Conservation (phyloP, 768 basidiomycete genomes). For the Leccinum pellstonianum region DNA sequence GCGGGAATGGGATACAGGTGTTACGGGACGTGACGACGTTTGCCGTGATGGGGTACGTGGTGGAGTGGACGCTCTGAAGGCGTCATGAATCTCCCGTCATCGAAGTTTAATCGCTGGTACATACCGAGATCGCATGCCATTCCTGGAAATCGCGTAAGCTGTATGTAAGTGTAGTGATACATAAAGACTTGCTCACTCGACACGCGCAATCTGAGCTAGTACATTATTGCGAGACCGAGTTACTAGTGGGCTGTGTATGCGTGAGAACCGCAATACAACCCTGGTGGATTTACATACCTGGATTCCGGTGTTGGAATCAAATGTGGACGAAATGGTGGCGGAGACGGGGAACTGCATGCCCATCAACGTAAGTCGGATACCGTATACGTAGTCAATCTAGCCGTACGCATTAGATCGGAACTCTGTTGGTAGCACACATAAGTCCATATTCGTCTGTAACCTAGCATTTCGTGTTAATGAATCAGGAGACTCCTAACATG, state of each 20-base stretch:
- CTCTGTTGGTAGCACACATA: constrained; percentile 24
- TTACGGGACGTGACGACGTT: constrained; percentile 14
- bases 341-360: constrained; percentile 17
- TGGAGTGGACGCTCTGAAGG: constrained; percentile 19
- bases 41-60: constrained; percentile 17
- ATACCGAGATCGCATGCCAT: constrained; percentile 14
- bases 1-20: constrained; percentile 12
- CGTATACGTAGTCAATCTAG: not conserved
- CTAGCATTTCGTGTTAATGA: constrained; percentile 3
- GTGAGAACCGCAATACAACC: constrained; percentile 8
- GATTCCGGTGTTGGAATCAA: constrained; percentile 34
- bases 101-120: not conserved
- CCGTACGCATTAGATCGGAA: constrained; percentile 23
- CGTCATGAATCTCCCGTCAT: not conserved
- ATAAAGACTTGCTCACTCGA: constrained; percentile 12
- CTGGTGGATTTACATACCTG: constrained; percentile 19
- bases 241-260: constrained; percentile 21
- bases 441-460: constrained; percentile 8
- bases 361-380: not conserved
- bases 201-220: constrained; percentile 3
- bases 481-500: not conserved
- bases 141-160: constrained; percentile 10
- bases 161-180: not conserved
- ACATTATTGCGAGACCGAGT: constrained; percentile 17
- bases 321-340: constrained; percentile 19